Conservation (phyloP, 345 rosid genomes). For the Gossypium turneri region DNA sequence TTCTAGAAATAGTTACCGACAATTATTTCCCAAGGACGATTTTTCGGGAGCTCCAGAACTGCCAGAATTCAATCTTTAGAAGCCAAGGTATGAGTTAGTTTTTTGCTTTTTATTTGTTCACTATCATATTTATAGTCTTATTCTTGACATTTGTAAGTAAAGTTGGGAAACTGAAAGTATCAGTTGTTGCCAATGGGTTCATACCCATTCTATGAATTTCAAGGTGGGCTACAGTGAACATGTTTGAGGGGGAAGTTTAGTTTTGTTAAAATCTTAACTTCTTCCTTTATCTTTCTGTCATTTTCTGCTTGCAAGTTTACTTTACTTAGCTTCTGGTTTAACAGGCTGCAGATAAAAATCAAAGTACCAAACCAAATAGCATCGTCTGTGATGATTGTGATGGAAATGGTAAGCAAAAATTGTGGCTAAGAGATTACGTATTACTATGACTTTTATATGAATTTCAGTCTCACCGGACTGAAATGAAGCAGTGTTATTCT, state of each 20-base stretch:
- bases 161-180: neutral
- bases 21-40: slow-evolving; percentile 37
- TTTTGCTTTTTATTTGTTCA: neutral
- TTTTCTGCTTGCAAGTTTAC: neutral
- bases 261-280: neutral
- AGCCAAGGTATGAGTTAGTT: slow-evolving; percentile 44
- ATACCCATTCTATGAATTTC: neutral
- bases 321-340: slow-evolving; percentile 13
- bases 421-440: neutral
- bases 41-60: slow-evolving; percentile 33
- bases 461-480: neutral
- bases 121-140: neutral
- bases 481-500: neutral
- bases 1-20: slow-evolving; percentile 31
- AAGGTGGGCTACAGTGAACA: neutral
- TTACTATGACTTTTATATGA: neutral
- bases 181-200: neutral
- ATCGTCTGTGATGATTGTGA: slow-evolving; percentile 74
- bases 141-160: neutral
- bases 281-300: neutral
- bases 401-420: slow-evolving; percentile 41
- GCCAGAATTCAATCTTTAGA: slow-evolving; percentile 53
- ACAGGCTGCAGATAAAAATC: slow-evolving; percentile 50
- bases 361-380: slow-evolving; percentile 40
- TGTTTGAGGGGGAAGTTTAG: neutral